These are phyloP conservation scores for Penicillium sp. DNA, from an alignment of 2,329 filamentous ascomycete species.

Conservation along the genomic window DNA sequence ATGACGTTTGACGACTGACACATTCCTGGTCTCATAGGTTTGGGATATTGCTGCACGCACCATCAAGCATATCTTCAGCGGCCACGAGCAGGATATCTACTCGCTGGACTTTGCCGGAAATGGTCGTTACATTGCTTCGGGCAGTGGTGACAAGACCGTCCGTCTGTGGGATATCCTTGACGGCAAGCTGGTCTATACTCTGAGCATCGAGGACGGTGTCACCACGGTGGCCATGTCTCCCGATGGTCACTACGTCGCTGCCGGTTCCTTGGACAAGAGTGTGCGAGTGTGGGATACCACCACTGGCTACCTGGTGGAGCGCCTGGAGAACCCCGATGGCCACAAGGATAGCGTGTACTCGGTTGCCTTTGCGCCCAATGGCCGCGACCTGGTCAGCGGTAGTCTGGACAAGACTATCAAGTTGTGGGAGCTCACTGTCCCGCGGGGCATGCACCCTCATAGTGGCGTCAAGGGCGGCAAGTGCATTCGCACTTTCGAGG, in stretches of 20 bases:
- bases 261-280: constrained; percentile 94
- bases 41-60: constrained; percentile 87
- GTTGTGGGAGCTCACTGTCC: constrained; percentile 91
- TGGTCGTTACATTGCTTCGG: constrained; percentile 91
- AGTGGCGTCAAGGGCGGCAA: constrained; percentile 80
- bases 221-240: constrained; percentile 97
- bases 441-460: constrained; percentile 67
- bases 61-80: constrained; percentile 92
- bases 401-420: constrained; percentile 98
- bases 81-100: constrained; percentile 98
- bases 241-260: constrained; percentile 90
- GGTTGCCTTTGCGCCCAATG: constrained; percentile 92
- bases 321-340: constrained; percentile 87
- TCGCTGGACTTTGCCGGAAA: constrained; percentile 93
- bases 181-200: constrained; percentile 77
- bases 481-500: constrained; percentile 95
- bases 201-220: constrained; percentile 94
- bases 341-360: constrained; percentile 98
- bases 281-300: constrained; percentile 95
- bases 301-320: constrained; percentile 82
- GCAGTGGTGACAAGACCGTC: constrained; percentile 91
- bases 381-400: constrained; percentile 89
- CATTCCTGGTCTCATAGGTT: constrained; percentile 59
- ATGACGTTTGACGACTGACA: constrained; percentile 12
- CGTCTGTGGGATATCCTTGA: constrained; percentile 94